Evolutionary conservation across 2,329 filamentous ascomycete species (phyloP), one percentile per base, ranked within the genome.

Genomic region (Aspergillus flavus): DNA sequence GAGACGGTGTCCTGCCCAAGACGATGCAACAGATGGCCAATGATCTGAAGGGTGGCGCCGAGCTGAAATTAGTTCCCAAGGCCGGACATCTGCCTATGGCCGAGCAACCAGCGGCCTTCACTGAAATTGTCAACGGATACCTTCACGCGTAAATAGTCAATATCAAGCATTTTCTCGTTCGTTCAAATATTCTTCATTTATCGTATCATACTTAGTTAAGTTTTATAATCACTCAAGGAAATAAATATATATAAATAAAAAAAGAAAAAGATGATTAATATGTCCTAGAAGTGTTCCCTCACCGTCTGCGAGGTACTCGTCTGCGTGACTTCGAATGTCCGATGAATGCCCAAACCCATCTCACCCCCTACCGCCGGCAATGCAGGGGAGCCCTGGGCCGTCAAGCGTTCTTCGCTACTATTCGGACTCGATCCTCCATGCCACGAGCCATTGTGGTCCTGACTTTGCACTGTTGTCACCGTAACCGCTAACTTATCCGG

Each of bases 21-120:
- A 90, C 89, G 4, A 96, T 96, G 92, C 87, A 89, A 59, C 87
- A 87, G 16, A 92, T 94, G 84, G 87, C 84, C 60, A 82, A 78
- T 0, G 74, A 80, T 21, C 75, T 92, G 48, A 89, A 89, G 11
- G 74, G 76, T 0, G 86, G 85, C 0, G 85, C 84, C 0, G 83
- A 86, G 63, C 83, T 93, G 67, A 87, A 84, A 73, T 77, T 91
- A 62, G 85, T 96, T 11, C 86, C 91, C 0, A 80, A 84, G 10
- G 88, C 92, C 0, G 93, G 93, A 0, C 93, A 96, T 80, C 78
- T 96, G 71, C 93, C 93, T 0, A 96, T 96, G 91, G 88, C 88
- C 55, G 93, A 96, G 78, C 85, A 87, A 68, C 89, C 91, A 0
- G 78, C 82, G 61, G 87, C 84, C 4, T 93, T 94, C 74, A 89